Base-by-base conservation (phyloP, 1,284 basidiomycete genomes). In the Irpex lacteus region DNA sequence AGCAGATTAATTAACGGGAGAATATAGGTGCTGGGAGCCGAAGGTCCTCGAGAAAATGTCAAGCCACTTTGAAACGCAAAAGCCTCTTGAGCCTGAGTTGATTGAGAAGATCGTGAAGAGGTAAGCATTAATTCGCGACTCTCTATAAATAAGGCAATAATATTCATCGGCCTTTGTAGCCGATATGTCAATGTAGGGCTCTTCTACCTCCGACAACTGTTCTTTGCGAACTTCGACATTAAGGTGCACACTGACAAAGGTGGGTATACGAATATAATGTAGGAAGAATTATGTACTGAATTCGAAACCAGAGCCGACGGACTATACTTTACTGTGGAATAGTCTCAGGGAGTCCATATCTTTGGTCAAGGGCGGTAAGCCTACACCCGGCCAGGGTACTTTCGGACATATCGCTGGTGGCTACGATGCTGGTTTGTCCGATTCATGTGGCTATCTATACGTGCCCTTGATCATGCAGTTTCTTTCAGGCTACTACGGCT, bases 181-280 rank as follows among this genome's bases (percentile, higher is more conserved):
- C 91, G 91, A 65, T 91, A 92, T 67, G 86, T 92, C 68, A 92
- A 93, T 66, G 84, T 92, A 53, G 93, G 92, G 1, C 74, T 95
- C 37, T 91, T 86, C 76, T 91, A 91, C 76, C 83, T 94, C 15
- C 86, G 91, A 34, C 91, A 94, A 72, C 78, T 94, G 8, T 94
- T 93, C 82, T 92, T 92, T 69, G 91, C 89, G 68, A 89, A 86
- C 69, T 94, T 88, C 70, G 91, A 93, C 71, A 82, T 92, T 70
- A 85, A 85, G 69, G 87, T 93, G 3, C 91, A 94, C 72, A 89
- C 85, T 2, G 84, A 88, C 70, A 81, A 89, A 76, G 84, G 88
- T 85, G 44, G 62, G 76, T 64, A 18, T 11, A 11, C 4, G 5
- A 15, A 11, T 13, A 26, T 34, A n/a, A 5, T 37, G n/a, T 6